A percentile compares a stretch with the other conserved stretches of the same genome.
Conservation (phyloP, 176 grass and related monocot genomes). For the Puya raimondii region DNA sequence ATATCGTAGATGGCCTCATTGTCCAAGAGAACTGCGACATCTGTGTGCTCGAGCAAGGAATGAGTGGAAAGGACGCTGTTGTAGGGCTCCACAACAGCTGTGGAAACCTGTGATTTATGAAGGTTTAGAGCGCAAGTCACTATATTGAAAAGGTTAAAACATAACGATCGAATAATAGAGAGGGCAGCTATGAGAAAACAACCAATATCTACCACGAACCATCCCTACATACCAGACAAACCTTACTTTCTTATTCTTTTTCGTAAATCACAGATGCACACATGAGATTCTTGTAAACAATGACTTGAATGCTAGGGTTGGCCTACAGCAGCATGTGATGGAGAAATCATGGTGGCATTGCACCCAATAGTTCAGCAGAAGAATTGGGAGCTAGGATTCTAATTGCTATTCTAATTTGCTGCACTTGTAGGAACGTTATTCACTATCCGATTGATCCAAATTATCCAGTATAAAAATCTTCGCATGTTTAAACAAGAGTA, state of each 20-base stretch:
- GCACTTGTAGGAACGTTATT: no score
- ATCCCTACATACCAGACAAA: not conserved
- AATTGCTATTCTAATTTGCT: no score
- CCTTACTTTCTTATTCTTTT: not conserved
- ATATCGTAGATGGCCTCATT: slow-evolving; percentile 14
- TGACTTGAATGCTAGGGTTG: not conserved
- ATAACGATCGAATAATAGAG: no score
- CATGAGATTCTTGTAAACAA: not conserved
- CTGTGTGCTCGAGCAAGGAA: slow-evolving; percentile 13
- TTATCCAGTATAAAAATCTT: no score
- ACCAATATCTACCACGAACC: not conserved
- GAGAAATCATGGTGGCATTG: no score
- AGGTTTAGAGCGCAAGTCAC: not conserved
- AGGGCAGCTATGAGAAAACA: not conserved
- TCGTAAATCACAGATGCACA: not conserved
- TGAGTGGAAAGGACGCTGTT: slow-evolving; percentile 12
- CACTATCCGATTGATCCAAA: no score
- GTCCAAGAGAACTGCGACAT: slow-evolving; percentile 15
- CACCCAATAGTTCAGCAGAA: no score
- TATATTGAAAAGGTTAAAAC: no score
- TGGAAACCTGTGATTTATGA: slow-evolving; percentile 7
- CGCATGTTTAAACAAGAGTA: no score
- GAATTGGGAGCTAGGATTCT: no score
- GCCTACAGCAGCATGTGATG: not conserved
- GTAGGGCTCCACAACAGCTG: slow-evolving; percentile 7